phyloP scores from a whole-genome alignment of 805 yeast species.

The Starmerella sp. region DNA sequence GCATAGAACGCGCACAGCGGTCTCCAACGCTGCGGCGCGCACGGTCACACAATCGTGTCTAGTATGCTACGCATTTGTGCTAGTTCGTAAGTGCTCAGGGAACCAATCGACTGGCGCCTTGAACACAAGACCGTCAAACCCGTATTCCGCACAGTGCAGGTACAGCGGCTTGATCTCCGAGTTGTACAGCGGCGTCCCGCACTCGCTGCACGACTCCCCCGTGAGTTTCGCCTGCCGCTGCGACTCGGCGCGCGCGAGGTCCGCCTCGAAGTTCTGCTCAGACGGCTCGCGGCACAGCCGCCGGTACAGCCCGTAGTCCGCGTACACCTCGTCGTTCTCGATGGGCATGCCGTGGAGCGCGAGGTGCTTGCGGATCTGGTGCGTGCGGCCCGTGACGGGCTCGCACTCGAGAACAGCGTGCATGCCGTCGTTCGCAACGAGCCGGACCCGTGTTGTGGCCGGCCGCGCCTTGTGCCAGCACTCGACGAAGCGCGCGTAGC shows the following conservation, averaged over 20 bases:
- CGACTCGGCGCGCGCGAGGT: slow-evolving; percentile 4
- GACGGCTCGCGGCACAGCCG: slow-evolving; percentile 13
- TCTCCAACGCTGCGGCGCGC: no score
- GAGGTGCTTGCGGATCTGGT: slow-evolving; percentile 86
- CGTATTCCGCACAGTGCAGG: slow-evolving; percentile 21
- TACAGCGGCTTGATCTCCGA: slow-evolving; percentile 10
- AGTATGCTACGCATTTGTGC: background rate
- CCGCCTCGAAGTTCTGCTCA: slow-evolving; percentile 11
- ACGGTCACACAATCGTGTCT: no score
- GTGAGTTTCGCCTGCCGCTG: slow-evolving; percentile 14
- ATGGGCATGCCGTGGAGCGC: slow-evolving; percentile 78
- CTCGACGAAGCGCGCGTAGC: slow-evolving; percentile 14
- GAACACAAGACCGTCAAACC: slow-evolving; percentile 9
- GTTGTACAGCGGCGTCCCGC: slow-evolving; percentile 17
- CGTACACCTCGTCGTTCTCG: slow-evolving; percentile 78
- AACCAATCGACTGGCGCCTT: slow-evolving; percentile 2
- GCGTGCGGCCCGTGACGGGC: slow-evolving; percentile 88
- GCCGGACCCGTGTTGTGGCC: slow-evolving; percentile 14
- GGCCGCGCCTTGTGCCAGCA: slow-evolving; percentile 8
- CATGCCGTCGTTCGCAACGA: background rate
- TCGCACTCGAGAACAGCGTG: slow-evolving; percentile 53
- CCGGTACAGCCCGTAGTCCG: slow-evolving; percentile 26
- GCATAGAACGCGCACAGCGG: no score
- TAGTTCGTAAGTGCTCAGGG: background rate
- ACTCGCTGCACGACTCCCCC: slow-evolving; percentile 20